Base-by-base conservation (phyloP, 768 basidiomycete genomes). In the Kwoniella bestiolae region DNA sequence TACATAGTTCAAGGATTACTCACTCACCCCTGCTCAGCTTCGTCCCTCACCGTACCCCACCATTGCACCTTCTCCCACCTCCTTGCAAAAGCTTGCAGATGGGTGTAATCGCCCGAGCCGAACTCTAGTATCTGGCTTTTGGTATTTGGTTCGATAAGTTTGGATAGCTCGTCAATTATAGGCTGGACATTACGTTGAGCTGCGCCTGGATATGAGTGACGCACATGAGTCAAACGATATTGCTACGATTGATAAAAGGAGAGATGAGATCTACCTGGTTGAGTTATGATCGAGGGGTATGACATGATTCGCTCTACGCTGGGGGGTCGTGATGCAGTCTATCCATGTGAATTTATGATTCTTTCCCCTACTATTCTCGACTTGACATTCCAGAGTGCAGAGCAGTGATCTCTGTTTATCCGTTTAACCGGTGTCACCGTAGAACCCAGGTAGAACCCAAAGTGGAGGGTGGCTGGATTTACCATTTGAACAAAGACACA, bases 21-120 rank as follows among this genome's bases (percentile, higher is more conserved):
- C n/a, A 55, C 70, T 68, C 45, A 75, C 73, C 35, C 26, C 8
- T 68, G 31, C 38, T 75, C 66, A 25, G 16, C 32, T 8, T 44
- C 23, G 47, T 70, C 64, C 41, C 74, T 47, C 6, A 59, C 70
- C n/a, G 66, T 60, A 23, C 71, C 71, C 60, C 55, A 68, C 74
- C 74, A 75, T 31, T 70, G 58, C 3, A 67, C 45, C 0, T 63
- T 52, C 14, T 21, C 12, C 50, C 60, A 75, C 21, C 26, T 18
- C 9, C 41, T 25, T 1, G 71, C 63, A 18, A 66, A 70, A 3
- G 57, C 49, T 9, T 45, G 45, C n/a, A 75, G 53, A 41, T 75
- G 74, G 11, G 38, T 51, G 38, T 70, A 74, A 4, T 57, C 57
- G 9, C 62, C 62, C 12, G 67, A 69, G 0, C 56, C 74, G 0